These are phyloP conservation scores for Lasiodiplodia theobromae DNA, from an alignment of 2,329 filamentous ascomycete genomes.

Conservation along the genomic window DNA sequence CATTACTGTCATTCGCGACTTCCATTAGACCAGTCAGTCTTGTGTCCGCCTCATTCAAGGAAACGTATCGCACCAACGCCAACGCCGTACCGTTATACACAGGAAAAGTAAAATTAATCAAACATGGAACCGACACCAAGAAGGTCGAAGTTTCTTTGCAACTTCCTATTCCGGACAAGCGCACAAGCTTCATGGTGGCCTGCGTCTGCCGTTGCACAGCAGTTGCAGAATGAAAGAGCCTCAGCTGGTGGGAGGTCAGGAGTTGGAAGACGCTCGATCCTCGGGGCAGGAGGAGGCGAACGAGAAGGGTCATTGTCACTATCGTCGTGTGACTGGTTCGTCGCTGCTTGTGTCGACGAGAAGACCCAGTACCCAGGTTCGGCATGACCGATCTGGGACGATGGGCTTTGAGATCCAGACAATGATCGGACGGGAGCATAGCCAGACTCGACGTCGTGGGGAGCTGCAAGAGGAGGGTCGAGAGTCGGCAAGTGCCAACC, in stretches of 20 bases:
- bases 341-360: background rate
- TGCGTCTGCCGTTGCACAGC: conserved; percentile 34
- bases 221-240: conserved; percentile 43
- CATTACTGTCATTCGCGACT: background rate
- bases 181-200: conserved; percentile 34
- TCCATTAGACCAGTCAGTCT: background rate
- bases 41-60: background rate
- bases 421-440: background rate
- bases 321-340: background rate
- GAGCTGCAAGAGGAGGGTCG: background rate
- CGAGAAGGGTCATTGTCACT: background rate
- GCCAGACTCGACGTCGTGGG: background rate
- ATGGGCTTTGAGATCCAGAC: background rate
- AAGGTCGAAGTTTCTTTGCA: background rate
- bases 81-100: conserved; percentile 24
- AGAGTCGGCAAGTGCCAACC: background rate
- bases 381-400: background rate
- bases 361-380: background rate
- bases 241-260: conserved; percentile 43
- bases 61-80: conserved; percentile 3
- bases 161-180: conserved; percentile 32
- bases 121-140: conserved; percentile 14
- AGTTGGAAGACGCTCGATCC: conserved; percentile 40
- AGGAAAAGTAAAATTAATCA: background rate
- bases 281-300: conserved; percentile 41